These are phyloP conservation scores for Viridothelium virens DNA, from an alignment of 495 filamentous ascomycete species.

Conservation along the genomic window DNA sequence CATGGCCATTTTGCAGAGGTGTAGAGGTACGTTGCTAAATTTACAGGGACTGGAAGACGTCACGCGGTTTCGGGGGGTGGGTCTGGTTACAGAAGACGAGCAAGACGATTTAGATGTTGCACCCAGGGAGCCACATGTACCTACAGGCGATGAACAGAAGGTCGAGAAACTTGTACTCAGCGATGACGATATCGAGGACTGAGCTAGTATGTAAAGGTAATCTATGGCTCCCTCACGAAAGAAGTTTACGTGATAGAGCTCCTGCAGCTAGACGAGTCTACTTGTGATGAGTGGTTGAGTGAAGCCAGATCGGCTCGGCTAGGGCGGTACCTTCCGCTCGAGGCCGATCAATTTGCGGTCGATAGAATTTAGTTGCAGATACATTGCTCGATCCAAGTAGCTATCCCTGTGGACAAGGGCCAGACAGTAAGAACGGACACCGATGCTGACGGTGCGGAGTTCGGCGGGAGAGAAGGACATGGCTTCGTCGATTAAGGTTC, in stretches of 20 bases:
- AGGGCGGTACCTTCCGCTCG: neutral
- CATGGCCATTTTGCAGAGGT: constrained; percentile 51
- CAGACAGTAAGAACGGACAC: no score
- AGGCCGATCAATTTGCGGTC: neutral
- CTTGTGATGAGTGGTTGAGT: no score
- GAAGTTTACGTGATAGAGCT: neutral
- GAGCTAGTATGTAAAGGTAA: neutral
- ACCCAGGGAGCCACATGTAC: constrained; percentile 35
- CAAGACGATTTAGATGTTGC: constrained; percentile 19
- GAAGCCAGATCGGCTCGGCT: no score
- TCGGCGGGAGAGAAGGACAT: no score
- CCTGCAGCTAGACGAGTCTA: neutral
- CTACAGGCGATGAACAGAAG: constrained; percentile 34
- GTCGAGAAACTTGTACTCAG: constrained; percentile 66
- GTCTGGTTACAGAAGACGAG: constrained; percentile 21
- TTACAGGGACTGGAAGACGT: constrained; percentile 54
- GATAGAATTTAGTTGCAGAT: constrained; percentile 3
- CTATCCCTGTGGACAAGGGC: neutral
- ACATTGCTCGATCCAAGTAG: neutral
- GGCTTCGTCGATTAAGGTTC: no score
- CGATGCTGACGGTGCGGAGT: no score
- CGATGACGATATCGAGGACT: constrained; percentile 95
- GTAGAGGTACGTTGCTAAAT: constrained; percentile 24
- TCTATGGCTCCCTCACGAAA: neutral
- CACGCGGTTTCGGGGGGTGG: constrained; percentile 55